phyloP scores from a whole-genome alignment of 495 filamentous ascomycete genomes.

The Neurospora intermedia region DNA sequence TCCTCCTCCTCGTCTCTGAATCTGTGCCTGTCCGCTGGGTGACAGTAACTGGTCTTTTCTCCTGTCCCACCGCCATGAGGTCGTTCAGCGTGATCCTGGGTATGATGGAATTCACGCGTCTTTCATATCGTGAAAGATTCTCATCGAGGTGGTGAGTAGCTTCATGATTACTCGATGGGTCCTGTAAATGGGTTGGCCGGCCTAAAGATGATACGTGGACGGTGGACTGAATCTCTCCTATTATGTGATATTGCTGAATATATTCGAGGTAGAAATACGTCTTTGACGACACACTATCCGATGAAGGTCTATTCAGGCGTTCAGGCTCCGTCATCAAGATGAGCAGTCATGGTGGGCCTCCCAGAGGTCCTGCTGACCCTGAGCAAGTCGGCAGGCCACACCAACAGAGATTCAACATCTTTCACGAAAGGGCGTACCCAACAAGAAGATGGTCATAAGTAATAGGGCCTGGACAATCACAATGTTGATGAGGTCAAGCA shows the following conservation, averaged over 20 bases:
- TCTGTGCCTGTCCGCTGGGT: slow-evolving; percentile 18
- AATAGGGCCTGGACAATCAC: slow-evolving; percentile 38
- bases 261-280: slow-evolving; percentile 32
- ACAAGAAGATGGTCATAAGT: slow-evolving; percentile 32
- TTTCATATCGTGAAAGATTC: slow-evolving; percentile 27
- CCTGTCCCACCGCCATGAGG: slow-evolving; percentile 4
- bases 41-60: slow-evolving; percentile 14
- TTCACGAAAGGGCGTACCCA: slow-evolving; percentile 35
- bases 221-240: slow-evolving; percentile 32
- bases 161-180: slow-evolving; percentile 6
- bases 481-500: slow-evolving; percentile 33
- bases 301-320: background rate
- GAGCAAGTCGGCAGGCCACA: slow-evolving; percentile 35
- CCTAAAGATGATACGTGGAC: slow-evolving; percentile 33
- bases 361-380: slow-evolving; percentile 42
- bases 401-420: slow-evolving; percentile 40
- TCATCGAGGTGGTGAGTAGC: slow-evolving; percentile 26
- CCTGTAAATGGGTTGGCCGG: slow-evolving; percentile 5
- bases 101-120: slow-evolving; percentile 23
- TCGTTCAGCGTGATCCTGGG: slow-evolving; percentile 24
- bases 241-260: slow-evolving; percentile 32
- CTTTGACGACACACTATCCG: background rate
- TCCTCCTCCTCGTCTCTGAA: background rate
- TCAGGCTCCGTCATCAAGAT: slow-evolving; percentile 13
- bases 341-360: slow-evolving; percentile 34